Conservation (phyloP, 2,329 filamentous ascomycete genomes). For the Clonostachys rhizophaga region DNA sequence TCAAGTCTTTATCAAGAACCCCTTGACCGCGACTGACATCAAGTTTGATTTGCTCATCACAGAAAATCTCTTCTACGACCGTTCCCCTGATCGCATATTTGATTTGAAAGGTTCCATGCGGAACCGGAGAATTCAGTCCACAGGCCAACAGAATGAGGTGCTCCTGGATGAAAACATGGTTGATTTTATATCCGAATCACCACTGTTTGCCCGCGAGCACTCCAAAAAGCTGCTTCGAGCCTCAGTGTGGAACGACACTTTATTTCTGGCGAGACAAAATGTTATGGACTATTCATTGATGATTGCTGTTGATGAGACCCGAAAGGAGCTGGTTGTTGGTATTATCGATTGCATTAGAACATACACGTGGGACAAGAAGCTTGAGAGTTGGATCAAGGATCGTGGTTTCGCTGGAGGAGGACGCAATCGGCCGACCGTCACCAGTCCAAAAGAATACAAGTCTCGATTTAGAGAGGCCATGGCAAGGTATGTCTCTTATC, state of each 20-base stretch:
- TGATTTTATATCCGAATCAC: constrained; percentile 97
- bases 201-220: constrained; percentile 91
- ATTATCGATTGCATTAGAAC: constrained; percentile 99
- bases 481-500: constrained; percentile 64
- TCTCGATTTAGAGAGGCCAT: constrained; percentile 94
- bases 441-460: constrained; percentile 96
- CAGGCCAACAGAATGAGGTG: constrained; percentile 93
- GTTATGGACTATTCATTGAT: constrained; percentile 99
- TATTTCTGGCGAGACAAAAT: constrained; percentile 90
- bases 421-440: constrained; percentile 87
- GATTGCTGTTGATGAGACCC: constrained; percentile 90
- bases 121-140: constrained; percentile 94
- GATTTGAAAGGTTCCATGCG: constrained; percentile 98
- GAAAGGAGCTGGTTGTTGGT: constrained; percentile 89
- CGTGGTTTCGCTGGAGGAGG: constrained; percentile 75
- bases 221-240: constrained; percentile 89
- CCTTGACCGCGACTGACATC: constrained; percentile 84
- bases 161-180: constrained; percentile 98
- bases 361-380: constrained; percentile 99
- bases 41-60: constrained; percentile 93
- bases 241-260: constrained; percentile 95
- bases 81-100: constrained; percentile 82
- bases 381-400: constrained; percentile 99
- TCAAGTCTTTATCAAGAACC: constrained; percentile 95
- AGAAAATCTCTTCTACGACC: constrained; percentile 98